Conservation (phyloP, 495 filamentous ascomycete species). For the Penicillium robsamsonii region DNA sequence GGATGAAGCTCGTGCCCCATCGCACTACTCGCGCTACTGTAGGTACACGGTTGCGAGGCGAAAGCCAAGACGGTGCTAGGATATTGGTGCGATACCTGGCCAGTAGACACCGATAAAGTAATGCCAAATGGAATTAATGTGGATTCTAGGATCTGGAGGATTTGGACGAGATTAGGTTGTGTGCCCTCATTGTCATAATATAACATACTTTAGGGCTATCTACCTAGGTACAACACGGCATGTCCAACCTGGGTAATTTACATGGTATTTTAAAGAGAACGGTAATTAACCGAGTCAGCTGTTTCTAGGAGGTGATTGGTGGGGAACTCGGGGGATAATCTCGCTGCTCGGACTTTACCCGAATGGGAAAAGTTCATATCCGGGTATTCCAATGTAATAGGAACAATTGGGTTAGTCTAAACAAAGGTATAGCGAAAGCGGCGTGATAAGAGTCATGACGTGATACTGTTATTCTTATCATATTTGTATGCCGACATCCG, state of each 20-base stretch:
- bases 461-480: constrained; percentile 31
- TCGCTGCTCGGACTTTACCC: constrained; percentile 3
- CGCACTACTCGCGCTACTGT: constrained; percentile 25
- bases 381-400: constrained; percentile 3
- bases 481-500: constrained; percentile 16
- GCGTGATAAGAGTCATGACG: constrained; percentile 31
- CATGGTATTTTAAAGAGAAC: neutral
- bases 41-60: constrained; percentile 30
- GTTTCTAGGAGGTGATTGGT: constrained; percentile 16
- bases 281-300: constrained; percentile 14
- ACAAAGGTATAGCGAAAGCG: constrained; percentile 20
- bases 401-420: neutral
- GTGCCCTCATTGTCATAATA: neutral
- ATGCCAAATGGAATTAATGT: constrained; percentile 6
- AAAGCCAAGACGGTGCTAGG: constrained; percentile 24
- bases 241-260: neutral
- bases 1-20: constrained; percentile 6
- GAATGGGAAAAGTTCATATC: constrained; percentile 14
- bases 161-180: neutral
- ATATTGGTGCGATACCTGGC: neutral
- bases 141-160: constrained; percentile 5
- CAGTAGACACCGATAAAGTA: constrained; percentile 3
- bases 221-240: neutral
- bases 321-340: neutral
- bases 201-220: neutral